Percentiles rank a stretch among this genome's conserved stretches.
Evolutionary conservation across 805 yeast species (phyloP).

Genomic region (Peterozyma toletana): DNA sequence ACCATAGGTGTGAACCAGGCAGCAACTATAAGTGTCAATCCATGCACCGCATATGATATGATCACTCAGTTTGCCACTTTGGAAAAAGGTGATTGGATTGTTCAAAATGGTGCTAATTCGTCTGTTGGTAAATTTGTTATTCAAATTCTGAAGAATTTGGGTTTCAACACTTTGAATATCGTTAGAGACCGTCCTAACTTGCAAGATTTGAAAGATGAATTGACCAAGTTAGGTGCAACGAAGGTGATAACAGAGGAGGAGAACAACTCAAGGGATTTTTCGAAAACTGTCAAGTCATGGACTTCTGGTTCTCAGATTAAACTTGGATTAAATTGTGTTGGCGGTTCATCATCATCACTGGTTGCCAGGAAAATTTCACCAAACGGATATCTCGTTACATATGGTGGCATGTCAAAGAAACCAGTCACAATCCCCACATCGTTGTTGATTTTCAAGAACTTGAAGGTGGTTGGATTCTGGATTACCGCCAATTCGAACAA

Average conservation of each 20-base stretch:
- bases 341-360: conserved; percentile 79
- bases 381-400: conserved; percentile 77
- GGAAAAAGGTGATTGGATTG: conserved; percentile 77
- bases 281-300: conserved; percentile 49
- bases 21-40: conserved; percentile 89
- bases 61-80: conserved; percentile 61
- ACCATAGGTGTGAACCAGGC: conserved; percentile 55
- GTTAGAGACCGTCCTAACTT: conserved; percentile 81
- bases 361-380: conserved; percentile 74
- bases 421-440: conserved; percentile 92
- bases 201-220: conserved; percentile 45
- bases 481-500: conserved; percentile 59
- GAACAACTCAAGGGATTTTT: conserved; percentile 61
- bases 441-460: conserved; percentile 80
- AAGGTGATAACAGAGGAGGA: conserved; percentile 86
- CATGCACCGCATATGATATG: conserved; percentile 87
- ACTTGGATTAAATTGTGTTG: conserved; percentile 87
- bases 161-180: conserved; percentile 78
- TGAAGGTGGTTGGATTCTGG: conserved; percentile 91
- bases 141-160: conserved; percentile 75
- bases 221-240: conserved; percentile 72
- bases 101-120: conserved; percentile 95
- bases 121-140: conserved; percentile 91
- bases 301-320: conserved; percentile 47
- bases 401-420: conserved; percentile 96